Base-by-base conservation (phyloP, 148 eudicot genomes). In the Rhododendron williamsianum region DNA sequence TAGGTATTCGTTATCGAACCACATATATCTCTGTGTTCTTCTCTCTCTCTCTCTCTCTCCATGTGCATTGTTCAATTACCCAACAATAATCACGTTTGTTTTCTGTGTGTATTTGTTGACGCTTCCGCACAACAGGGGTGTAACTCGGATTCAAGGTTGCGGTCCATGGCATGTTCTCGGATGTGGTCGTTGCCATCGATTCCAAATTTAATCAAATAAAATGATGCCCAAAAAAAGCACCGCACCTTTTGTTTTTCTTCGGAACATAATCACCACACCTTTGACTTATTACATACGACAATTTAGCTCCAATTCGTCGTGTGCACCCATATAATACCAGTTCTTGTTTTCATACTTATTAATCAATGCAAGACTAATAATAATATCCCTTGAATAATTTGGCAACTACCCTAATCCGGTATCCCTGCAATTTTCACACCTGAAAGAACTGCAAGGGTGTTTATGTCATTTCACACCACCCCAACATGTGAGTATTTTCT, bases 381-480 rank as follows among this genome's bases (percentile, higher is more conserved):
- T 41, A 6, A 41, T 41, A 41, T 41, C 45, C 23, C 63, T 56
- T 56, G 58, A 56, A 56, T 56, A 56, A 18, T 56, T 56, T 5
- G 21, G 63, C 63, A 56, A 16, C 63, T 18, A 56, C 63, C 63
- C 63, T 56, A 16, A 56, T 56, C 65, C 21, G 65, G 65, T 6
- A 12, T 19, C 27, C 3, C 30, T 45, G 78, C 78, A 46, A 69
- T 30, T 69, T 48, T 48, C 58, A 15, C 33, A 69, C 49, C 18
- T 41, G 41, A 49, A 3, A 46, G 0, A 67, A 1, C 35, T 1
- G 9, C 65, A 58, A 2, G 91, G 90, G 87, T 80, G 67, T 13
- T 69, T 35, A 83, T 21, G 91, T 87, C 78, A 84, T 84, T 87
- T 69, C 65, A 73, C 4, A 0, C 43, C 49, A 36, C 18, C 23